Conservation (phyloP, 2,329 filamentous ascomycete genomes). For the Trichophyton verrucosum region DNA sequence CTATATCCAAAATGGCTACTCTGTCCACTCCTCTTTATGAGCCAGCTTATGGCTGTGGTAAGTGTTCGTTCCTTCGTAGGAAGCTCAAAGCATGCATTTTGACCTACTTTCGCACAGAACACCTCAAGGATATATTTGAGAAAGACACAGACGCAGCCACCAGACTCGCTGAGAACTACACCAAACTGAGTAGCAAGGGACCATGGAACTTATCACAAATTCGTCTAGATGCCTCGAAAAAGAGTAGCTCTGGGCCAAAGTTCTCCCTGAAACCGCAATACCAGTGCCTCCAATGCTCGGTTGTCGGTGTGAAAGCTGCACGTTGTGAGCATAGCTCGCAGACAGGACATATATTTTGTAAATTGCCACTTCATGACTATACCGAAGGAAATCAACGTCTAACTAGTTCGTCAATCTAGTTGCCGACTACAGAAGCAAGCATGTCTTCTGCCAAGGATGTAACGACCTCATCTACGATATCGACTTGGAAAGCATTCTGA, state of each 20-base stretch:
- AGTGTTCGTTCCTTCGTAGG: conserved; percentile 8
- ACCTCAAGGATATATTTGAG: conserved; percentile 25
- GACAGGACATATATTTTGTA: conserved; percentile 32
- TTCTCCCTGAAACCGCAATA: conserved; percentile 29
- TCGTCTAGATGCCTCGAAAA: conserved; percentile 15
- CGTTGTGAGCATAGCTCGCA: conserved; percentile 26
- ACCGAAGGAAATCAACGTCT: conserved; percentile 5
- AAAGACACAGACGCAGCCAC: conserved; percentile 23
- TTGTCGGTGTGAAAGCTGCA: conserved; percentile 21
- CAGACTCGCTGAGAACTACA: conserved; percentile 25
- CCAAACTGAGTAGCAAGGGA: conserved; percentile 22
- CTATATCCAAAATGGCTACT: background rate
- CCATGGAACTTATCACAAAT: conserved; percentile 19
- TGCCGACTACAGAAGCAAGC: conserved; percentile 30
- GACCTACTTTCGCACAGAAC: conserved; percentile 20
- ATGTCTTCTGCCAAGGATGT: conserved; percentile 30
- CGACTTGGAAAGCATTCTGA: conserved; percentile 26
- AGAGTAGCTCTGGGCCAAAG: conserved; percentile 16
- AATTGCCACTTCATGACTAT: conserved; percentile 6
- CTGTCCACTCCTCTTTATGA: conserved; percentile 16
- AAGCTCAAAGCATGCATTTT: background rate
- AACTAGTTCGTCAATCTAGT: conserved; percentile 18
- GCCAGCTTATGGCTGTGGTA: conserved; percentile 33
- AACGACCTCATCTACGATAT: conserved; percentile 33
- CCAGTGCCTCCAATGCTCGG: conserved; percentile 28